These are phyloP conservation scores for Metschnikowia vanudenii DNA, from an alignment of 805 yeast genomes.

Conservation along the genomic window DNA sequence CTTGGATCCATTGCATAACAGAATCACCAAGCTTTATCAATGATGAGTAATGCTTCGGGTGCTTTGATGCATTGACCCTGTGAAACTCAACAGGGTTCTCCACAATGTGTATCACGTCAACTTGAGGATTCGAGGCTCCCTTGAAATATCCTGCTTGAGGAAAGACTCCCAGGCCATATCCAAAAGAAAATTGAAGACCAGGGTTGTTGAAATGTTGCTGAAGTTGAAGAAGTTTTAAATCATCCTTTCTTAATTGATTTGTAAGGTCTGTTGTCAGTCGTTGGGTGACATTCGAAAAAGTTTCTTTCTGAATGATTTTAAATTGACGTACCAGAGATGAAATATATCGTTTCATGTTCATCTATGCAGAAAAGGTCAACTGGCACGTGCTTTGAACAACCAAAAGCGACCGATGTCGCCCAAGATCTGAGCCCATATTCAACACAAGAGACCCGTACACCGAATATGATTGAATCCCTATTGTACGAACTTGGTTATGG, in stretches of 20 bases:
- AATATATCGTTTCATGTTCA: not conserved
- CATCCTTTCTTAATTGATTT: not conserved
- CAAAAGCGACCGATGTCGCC: not conserved
- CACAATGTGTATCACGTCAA: constrained; percentile 84
- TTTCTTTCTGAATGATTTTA: not conserved
- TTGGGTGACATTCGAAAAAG: not conserved
- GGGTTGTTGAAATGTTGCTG: constrained; percentile 33
- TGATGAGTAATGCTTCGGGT: constrained; percentile 76
- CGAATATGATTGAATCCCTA: not conserved
- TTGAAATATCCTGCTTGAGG: constrained; percentile 52
- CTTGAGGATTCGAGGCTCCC: constrained; percentile 54
- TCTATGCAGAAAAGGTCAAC: not conserved
- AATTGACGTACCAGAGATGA: not conserved
- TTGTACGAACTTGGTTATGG: too few relatives aligned
- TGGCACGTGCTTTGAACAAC: not conserved
- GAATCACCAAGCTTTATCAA: constrained; percentile 43
- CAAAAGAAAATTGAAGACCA: constrained; percentile 78
- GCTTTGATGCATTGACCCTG: constrained; percentile 59
- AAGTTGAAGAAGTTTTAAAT: constrained; percentile 8
- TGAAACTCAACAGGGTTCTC: constrained; percentile 78
- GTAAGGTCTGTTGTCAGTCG: not conserved
- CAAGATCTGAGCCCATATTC: not conserved
- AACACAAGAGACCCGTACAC: not conserved
- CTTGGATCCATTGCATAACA: constrained; percentile 53
- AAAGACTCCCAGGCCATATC: constrained; percentile 94